Percentiles rank a stretch among this genome's conserved stretches.
Conservation (phyloP, 306 rosid genomes). For the Fagus crenata region DNA sequence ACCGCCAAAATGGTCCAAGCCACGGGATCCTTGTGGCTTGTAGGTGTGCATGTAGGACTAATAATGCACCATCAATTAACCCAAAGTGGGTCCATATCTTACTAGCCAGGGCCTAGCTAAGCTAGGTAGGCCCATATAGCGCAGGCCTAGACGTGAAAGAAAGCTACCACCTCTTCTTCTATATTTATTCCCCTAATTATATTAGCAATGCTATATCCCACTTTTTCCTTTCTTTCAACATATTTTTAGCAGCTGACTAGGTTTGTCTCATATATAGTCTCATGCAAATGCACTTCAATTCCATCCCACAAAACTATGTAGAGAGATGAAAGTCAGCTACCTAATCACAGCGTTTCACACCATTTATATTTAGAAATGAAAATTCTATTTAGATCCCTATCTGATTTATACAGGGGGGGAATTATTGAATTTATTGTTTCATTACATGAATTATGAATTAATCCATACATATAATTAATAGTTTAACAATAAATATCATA, state of each 20-base stretch:
- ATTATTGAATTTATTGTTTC: too few species aligned
- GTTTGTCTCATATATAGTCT: background rate
- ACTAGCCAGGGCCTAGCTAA: background rate
- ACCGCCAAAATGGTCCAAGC: conserved; percentile 77
- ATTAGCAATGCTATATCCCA: background rate
- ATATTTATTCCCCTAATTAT: background rate
- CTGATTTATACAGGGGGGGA: too few species aligned
- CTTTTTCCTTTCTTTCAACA: background rate
- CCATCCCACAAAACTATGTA: background rate
- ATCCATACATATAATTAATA: too few species aligned
- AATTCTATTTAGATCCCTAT: too few species aligned
- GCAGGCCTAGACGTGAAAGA: background rate
- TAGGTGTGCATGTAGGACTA: conserved; percentile 1
- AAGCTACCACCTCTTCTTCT: conserved; percentile 1
- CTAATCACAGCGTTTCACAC: too few species aligned
- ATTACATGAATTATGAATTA: too few species aligned
- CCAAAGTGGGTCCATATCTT: conserved; percentile 16
- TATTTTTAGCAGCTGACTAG: conserved; percentile 19
- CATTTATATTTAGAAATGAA: too few species aligned
- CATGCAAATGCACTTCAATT: background rate
- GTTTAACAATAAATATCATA: too few species aligned
- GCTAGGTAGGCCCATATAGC: background rate
- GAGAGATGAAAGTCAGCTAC: background rate
- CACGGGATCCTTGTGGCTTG: conserved; percentile 51
- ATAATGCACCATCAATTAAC: conserved; percentile 27